Evolutionary conservation across 2,329 filamentous ascomycete genomes (phyloP), one percentile per base, ranked within the genome.

Genomic region (Botryotinia calthae): DNA sequence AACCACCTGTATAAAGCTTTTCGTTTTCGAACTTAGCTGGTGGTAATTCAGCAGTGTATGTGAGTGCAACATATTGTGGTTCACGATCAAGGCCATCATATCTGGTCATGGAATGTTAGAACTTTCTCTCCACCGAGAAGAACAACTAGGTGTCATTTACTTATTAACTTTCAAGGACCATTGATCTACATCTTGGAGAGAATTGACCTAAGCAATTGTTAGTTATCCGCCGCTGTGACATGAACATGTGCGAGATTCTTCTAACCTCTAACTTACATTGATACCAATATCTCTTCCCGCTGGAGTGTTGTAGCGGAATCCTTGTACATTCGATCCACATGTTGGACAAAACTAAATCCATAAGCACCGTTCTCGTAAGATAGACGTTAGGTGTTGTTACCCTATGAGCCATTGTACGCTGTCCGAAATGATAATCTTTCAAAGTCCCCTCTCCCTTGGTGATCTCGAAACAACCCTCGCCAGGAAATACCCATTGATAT

Each of bases 261-360:
- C 1, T 1, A 37, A 37, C 25, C 5, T 46, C 14, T 8, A 59
- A 70, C 82, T 74, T 75, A 85, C 85, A 77, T 87, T 87, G 46
- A 87, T 58, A 18, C 75, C 82, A 20, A 81, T 79, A 12, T 79
- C 77, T 20, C 77, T 79, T n/a, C 78, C 77, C 34, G 77, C 75
- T 1, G 79, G 79, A 42, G 79, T 79, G 37, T 78, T 76, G 0
- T 78, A 76, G 56, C 78, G 78, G 9, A 77, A 77, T 2, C 78
- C 80, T 73, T 85, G 75, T 9, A 88, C 73, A 4, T 82, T 80
- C 8, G 83, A 85, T 42, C 85, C 86, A 75, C 87, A 89, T 4
- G 76, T 83, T 9, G 84, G 77, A 75, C 87, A 89, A 76, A 88
- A 89, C 86, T 87, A 73, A 42, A 61, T 71, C 28, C 66, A 62